Base-by-base conservation (phyloP, 768 basidiomycete species). In the Pisolithus albus region DNA sequence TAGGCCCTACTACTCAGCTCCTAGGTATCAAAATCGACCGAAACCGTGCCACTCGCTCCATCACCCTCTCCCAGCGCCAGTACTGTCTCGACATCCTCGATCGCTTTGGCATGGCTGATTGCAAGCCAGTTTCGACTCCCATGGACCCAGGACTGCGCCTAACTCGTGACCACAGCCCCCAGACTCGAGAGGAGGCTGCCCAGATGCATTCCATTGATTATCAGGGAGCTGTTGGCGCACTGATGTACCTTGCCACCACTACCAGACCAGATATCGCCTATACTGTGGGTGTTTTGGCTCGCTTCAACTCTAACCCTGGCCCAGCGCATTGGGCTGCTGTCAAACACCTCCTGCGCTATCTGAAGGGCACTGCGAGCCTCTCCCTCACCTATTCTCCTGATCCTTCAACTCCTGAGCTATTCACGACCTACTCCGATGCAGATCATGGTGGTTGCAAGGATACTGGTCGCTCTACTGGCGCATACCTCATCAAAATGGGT, bases 241-340 rank as follows among this genome's bases (percentile, higher is more conserved):
- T 61, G 13, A 47, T 52, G 54, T 63, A 59, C 16, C 34, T 54
- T 6, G 51, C 53, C 18, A 47, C 40, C 18, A 42, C 49, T 2
- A 55, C 51, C 15, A 23, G 58, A 1, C 67, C 64, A 1, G 67
- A 69, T 47, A 44, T 67, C 2, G 46, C 61, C 0, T 66, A 53
- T 21, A 44, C 66, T 1, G 57, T 65, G 0, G 55, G 53, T 16
- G 39, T 41, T 0, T 53, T 70, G 0, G 54, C 59, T 2, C 54
- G 56, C 3, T 68, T 63, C 46, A 52, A 54, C n/a, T 4, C 51
- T 0, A 64, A 69, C 36, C 68, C 71, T 0, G 54, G 52, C 0
- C 45, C 43, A 1, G 43, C 49, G 4, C 65, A 67, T 40, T 64
- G 60, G 59, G 56, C 52, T 4, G 62, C 52, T 0, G 53, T 64